Percentiles rank a stretch among this genome's conserved stretches.
Evolutionary conservation across 441 rosid genomes (phyloP).

Genomic region (Adansonia rubrostipa): DNA sequence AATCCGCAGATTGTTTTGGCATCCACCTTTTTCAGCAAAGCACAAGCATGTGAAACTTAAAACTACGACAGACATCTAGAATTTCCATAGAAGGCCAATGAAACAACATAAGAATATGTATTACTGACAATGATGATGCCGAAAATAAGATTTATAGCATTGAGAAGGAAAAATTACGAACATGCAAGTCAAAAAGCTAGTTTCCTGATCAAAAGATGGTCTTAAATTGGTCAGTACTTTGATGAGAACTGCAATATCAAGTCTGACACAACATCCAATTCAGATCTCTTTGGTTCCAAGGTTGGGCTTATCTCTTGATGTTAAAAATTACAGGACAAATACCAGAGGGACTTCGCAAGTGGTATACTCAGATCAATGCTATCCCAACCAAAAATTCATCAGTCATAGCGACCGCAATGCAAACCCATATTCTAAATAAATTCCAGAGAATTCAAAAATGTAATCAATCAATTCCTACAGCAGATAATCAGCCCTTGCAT

Average conservation of each 20-base stretch:
- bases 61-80: constrained; percentile 7
- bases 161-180: background rate
- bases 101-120: constrained; percentile 16
- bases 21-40: constrained; percentile 81
- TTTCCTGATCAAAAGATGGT: background rate
- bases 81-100: background rate
- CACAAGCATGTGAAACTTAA: constrained; percentile 44
- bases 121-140: background rate
- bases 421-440: background rate
- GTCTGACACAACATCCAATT: background rate
- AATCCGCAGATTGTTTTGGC: constrained; percentile 46
- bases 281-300: background rate
- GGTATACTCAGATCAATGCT: background rate
- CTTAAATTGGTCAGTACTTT: background rate
- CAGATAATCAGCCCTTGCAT: background rate
- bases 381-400: background rate
- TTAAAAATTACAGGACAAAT: background rate
- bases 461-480: background rate
- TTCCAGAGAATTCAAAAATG: constrained; percentile 1
- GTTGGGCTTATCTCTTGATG: background rate
- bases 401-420: background rate
- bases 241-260: background rate
- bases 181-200: constrained; percentile 19
- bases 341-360: background rate
- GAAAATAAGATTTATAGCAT: background rate